Evolutionary conservation across 1,284 basidiomycete species (phyloP).

Genomic region (Ceratobasidium sp.): DNA sequence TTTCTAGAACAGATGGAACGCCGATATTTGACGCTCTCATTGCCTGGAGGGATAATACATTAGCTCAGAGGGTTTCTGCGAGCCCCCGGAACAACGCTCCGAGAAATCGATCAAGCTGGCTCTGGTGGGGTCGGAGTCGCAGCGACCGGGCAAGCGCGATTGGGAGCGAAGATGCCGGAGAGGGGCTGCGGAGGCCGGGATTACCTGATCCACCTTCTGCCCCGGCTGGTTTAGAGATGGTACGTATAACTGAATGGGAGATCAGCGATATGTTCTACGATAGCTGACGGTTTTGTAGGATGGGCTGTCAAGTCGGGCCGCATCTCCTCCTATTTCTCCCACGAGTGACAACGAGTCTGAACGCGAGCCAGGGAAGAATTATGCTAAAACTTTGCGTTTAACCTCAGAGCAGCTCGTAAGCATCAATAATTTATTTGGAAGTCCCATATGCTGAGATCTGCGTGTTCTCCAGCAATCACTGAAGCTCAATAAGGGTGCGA

Average conservation of each 20-base stretch:
- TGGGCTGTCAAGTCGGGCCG: constrained; percentile 26
- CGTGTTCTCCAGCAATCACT: constrained; percentile 74
- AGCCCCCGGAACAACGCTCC: constrained; percentile 53
- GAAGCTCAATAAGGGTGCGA: constrained; percentile 87
- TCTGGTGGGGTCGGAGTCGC: constrained; percentile 43
- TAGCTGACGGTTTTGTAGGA: constrained; percentile 17
- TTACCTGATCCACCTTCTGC: constrained; percentile 34
- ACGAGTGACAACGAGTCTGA: constrained; percentile 45
- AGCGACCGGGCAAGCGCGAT: constrained; percentile 50
- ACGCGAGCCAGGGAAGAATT: constrained; percentile 64
- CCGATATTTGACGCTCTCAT: constrained; percentile 72
- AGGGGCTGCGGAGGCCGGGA: constrained; percentile 46
- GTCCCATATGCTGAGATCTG: background rate
- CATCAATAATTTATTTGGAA: constrained; percentile 35
- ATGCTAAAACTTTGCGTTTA: constrained; percentile 91
- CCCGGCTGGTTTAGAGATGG: constrained; percentile 30
- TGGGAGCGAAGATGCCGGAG: constrained; percentile 54
- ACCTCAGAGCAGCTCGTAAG: constrained; percentile 83
- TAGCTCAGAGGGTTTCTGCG: constrained; percentile 54
- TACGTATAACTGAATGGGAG: background rate
- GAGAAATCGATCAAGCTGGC: constrained; percentile 44
- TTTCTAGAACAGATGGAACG: constrained; percentile 69
- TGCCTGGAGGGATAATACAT: constrained; percentile 66
- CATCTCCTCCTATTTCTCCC: constrained; percentile 43
- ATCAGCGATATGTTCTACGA: background rate